phyloP scores from a whole-genome alignment of 129 eudicot genomes.

The Artemisia argyi region DNA sequence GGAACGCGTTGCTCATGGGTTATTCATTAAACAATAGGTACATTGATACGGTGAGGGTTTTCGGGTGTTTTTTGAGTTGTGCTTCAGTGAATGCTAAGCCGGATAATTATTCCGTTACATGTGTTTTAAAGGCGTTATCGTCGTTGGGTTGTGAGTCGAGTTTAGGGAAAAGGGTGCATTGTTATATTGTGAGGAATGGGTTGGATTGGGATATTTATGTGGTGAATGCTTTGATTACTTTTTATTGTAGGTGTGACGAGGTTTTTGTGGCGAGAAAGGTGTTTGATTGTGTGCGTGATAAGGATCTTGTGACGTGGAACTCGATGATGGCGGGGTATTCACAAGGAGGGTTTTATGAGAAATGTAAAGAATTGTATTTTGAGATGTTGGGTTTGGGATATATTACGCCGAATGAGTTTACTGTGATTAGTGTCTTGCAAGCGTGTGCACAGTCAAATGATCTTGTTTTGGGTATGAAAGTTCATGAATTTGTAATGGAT shows the following conservation, averaged over 20 bases:
- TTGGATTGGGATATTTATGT: conserved; percentile 64
- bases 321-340: conserved; percentile 81
- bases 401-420: conserved; percentile 54
- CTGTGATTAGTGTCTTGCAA: conserved; percentile 60
- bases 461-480: conserved; percentile 62
- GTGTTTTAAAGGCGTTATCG: conserved; percentile 72
- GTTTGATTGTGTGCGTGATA: conserved; percentile 46
- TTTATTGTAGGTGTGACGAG: conserved; percentile 60
- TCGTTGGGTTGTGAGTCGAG: conserved; percentile 28
- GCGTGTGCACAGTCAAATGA: conserved; percentile 71
- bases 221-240: conserved; percentile 57
- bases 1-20: conserved; percentile 63
- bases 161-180: conserved; percentile 43
- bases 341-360: conserved; percentile 58
- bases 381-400: conserved; percentile 43
- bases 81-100: conserved; percentile 32
- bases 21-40: conserved; percentile 38
- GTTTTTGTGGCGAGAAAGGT: conserved; percentile 50
- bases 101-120: conserved; percentile 57
- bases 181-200: conserved; percentile 43
- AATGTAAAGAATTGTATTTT: conserved; percentile 60
- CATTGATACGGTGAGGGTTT: conserved; percentile 36
- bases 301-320: conserved; percentile 77
- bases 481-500: conserved; percentile 51
- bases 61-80: conserved; percentile 28